These are phyloP conservation scores for Artemisia tridentata DNA, from an alignment of 129 eudicot genomes.

Conservation along the genomic window DNA sequence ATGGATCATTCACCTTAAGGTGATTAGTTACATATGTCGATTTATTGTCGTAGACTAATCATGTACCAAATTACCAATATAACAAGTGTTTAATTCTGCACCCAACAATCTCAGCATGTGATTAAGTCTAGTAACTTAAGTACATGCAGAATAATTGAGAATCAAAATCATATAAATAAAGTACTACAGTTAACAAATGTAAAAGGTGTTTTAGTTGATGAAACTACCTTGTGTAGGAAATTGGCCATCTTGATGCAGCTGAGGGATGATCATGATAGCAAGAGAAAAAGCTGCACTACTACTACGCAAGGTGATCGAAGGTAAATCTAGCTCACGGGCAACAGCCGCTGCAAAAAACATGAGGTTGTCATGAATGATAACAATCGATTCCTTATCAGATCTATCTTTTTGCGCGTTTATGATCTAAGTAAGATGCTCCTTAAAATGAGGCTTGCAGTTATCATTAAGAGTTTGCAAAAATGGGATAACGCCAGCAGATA, in stretches of 20 bases:
- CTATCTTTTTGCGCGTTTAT: background rate
- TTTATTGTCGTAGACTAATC: no score
- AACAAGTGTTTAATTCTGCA: no score
- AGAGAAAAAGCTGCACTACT: constrained; percentile 24
- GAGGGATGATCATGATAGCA: constrained; percentile 23
- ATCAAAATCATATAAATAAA: no score
- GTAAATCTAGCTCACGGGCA: constrained; percentile 28
- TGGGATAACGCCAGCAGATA: constrained; percentile 1
- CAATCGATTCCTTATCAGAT: constrained; percentile 17
- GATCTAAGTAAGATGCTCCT: constrained; percentile 8
- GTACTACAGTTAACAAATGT: no score
- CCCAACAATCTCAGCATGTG: no score
- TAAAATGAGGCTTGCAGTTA: constrained; percentile 30
- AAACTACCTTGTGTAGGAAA: constrained; percentile 24
- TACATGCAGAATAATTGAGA: no score
- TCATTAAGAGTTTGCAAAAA: constrained; percentile 19
- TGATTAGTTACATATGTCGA: no score
- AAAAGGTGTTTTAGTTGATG: background rate
- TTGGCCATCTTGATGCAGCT: constrained; percentile 25
- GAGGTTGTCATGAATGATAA: constrained; percentile 27
- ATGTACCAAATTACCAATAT: no score
- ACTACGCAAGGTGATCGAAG: constrained; percentile 23
- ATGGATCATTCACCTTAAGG: no score
- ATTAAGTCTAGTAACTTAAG: no score
- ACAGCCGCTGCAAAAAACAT: constrained; percentile 28